A percentile compares a stretch with the other conserved stretches of the same genome.
phyloP scores from a whole-genome alignment of 352 stramenopile genomes.

The Globisporangium nunn region DNA sequence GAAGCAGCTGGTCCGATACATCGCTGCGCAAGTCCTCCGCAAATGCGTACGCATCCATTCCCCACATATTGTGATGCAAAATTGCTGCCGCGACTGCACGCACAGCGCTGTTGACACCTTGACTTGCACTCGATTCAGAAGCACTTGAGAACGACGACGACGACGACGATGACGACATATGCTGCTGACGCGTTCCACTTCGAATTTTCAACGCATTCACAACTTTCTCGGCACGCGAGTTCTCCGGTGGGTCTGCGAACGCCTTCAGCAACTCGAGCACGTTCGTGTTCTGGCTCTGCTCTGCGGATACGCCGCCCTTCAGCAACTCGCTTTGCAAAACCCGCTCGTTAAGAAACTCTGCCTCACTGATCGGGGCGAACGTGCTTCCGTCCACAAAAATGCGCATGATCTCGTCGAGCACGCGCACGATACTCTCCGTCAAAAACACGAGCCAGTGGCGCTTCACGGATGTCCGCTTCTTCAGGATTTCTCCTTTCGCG shows the following conservation, averaged over 20 bases:
- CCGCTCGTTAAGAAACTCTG: constrained; percentile 39
- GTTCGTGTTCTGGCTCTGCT: constrained; percentile 46
- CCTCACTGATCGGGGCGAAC: constrained; percentile 40
- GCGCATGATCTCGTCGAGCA: constrained; percentile 46
- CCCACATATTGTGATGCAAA: constrained; percentile 85
- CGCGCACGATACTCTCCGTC: constrained; percentile 29
- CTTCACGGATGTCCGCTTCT: constrained; percentile 44
- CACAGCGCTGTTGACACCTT: constrained; percentile 50
- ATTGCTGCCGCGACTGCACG: constrained; percentile 68
- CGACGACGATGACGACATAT: constrained; percentile 20
- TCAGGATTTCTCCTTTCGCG: constrained; percentile 50
- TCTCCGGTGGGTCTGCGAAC: constrained; percentile 31
- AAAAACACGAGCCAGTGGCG: constrained; percentile 63
- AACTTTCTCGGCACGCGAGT: constrained; percentile 35
- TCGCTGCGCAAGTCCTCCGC: constrained; percentile 48
- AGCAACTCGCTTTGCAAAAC: constrained; percentile 68
- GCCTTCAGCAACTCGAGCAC: constrained; percentile 56
- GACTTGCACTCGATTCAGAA: constrained; percentile 23
- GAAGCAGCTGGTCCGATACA: constrained; percentile 58
- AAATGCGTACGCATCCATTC: constrained; percentile 73
- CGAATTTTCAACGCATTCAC: constrained; percentile 32
- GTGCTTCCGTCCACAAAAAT: constrained; percentile 40
- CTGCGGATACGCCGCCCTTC: constrained; percentile 38
- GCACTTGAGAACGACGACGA: constrained; percentile 37
- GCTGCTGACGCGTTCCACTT: constrained; percentile 15